Evolutionary conservation across 352 stramenopile genomes (phyloP), one percentile per base, ranked within the genome.

Genomic region (Saprolegnia parasitica): DNA sequence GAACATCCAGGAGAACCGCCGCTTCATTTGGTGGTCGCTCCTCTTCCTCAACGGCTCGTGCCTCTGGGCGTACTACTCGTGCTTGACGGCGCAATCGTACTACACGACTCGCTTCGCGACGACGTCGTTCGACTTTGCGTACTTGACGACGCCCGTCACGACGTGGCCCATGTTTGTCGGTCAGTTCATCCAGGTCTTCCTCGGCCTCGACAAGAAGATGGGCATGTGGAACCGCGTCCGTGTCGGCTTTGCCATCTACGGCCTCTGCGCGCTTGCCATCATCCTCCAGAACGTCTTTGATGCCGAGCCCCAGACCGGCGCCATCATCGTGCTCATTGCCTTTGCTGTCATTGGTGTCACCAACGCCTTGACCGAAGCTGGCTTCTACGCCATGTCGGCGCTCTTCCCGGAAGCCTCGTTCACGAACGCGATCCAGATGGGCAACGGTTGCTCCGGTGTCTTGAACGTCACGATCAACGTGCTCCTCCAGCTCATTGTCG

Each of bases 21-120:
- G 63, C 32, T 81, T 78, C 37, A 80, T 91, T 45, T 89, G 84
- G 75, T 86, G 76, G 65, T 76, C 74, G 68, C 73, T 90, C 72
- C 79, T 87, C 72, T 91, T 89, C 72, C 72, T 91, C 8, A 91
- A 88, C 61, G 80, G 74, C 18, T 86, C 83, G 3, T 79, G 87
- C 21, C 71, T 91, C 21, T 91, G 83, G 81, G 78, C 80, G 18
- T 90, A 87, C 75, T 88, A 89, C 72, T 89, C 80, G 72, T 91
- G 81, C 56, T 73, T 91, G 52, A 88, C 80, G 56, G 80, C 79
- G 0, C 80, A 89, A 21, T 76, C 83, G 55, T 91, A 87, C 60
- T 89, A 90, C 71, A 64, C 55, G 35, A 62, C 76, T 4, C 47
- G 78, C 62, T 91, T 91, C 71, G 71, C 77, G 0, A 60, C 78